These are phyloP conservation scores for Cyberlindnera lachancei DNA, from an alignment of 805 yeast genomes.

Conservation along the genomic window DNA sequence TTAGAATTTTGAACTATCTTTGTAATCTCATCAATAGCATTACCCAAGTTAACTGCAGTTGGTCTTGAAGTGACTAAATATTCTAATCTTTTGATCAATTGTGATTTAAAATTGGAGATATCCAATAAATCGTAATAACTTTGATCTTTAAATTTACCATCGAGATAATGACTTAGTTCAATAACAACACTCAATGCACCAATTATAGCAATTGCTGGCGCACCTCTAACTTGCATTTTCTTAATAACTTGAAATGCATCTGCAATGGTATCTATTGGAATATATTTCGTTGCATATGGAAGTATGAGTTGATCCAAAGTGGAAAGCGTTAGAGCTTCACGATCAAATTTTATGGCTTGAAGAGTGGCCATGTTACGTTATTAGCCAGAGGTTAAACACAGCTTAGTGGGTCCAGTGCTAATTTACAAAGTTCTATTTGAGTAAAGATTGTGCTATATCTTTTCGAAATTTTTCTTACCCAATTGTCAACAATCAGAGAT, in stretches of 20 bases:
- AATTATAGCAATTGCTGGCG: constrained; percentile 96
- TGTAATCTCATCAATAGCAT: constrained; percentile 44
- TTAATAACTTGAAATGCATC: constrained; percentile 82
- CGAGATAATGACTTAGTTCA: constrained; percentile 41
- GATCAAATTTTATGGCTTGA: constrained; percentile 64
- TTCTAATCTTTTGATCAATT: constrained; percentile 44
- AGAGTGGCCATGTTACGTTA: constrained; percentile 28
- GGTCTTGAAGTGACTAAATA: constrained; percentile 76
- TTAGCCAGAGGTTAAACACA: too few species aligned
- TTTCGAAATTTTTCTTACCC: too few species aligned
- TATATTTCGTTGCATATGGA: constrained; percentile 72
- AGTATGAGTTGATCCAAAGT: constrained; percentile 77
- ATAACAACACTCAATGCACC: constrained; percentile 78
- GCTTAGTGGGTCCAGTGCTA: too few species aligned
- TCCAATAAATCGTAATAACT: constrained; percentile 26
- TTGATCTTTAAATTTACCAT: constrained; percentile 21
- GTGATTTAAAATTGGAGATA: constrained; percentile 28
- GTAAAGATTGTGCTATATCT: too few species aligned
- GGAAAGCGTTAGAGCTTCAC: constrained; percentile 35
- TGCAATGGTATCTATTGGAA: constrained; percentile 52
- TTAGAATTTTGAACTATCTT: constrained; percentile 25
- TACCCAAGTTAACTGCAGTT: constrained; percentile 88
- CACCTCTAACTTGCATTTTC: constrained; percentile 93
- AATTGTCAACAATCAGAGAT: too few species aligned
- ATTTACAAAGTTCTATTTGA: too few species aligned